These are phyloP conservation scores for Simplicillium aogashimaense DNA, from an alignment of 2,329 filamentous ascomycete species.

Conservation along the genomic window DNA sequence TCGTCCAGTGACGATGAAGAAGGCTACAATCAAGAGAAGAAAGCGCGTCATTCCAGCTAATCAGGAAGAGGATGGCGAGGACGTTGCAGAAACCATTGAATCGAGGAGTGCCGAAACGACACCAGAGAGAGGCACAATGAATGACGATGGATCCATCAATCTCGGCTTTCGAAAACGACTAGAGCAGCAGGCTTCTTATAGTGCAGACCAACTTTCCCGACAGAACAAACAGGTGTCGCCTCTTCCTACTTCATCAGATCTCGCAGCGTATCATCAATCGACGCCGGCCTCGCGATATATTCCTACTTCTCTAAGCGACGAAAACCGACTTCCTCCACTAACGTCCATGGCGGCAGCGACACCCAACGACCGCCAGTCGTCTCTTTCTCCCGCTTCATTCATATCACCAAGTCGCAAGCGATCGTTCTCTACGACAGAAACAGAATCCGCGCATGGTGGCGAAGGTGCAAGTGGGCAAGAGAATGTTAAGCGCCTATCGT, in stretches of 20 bases:
- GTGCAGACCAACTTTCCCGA: constrained; percentile 33
- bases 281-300: constrained; percentile 26
- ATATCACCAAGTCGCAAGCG: constrained; percentile 53
- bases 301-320: constrained; percentile 35
- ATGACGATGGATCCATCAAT: constrained; percentile 56
- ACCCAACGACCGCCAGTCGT: constrained; percentile 39
- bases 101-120: constrained; percentile 24
- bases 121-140: constrained; percentile 45
- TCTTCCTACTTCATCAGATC: constrained; percentile 29
- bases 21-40: constrained; percentile 88
- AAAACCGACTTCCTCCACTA: constrained; percentile 49
- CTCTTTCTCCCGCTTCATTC: constrained; percentile 51
- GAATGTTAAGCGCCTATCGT: constrained; percentile 54
- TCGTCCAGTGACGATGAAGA: constrained; percentile 96
- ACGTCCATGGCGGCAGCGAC: constrained; percentile 30
- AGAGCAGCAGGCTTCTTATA: constrained; percentile 33
- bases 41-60: constrained; percentile 86
- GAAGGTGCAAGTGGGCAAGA: constrained; percentile 29
- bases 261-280: constrained; percentile 42
- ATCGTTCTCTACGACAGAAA: constrained; percentile 53
- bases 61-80: constrained; percentile 38
- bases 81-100: constrained; percentile 34
- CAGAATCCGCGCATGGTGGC: constrained; percentile 28
- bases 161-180: constrained; percentile 44
- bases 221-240: constrained; percentile 34